These are phyloP conservation scores for Lentinus brumalis DNA, from an alignment of 768 basidiomycete genomes.

Conservation along the genomic window DNA sequence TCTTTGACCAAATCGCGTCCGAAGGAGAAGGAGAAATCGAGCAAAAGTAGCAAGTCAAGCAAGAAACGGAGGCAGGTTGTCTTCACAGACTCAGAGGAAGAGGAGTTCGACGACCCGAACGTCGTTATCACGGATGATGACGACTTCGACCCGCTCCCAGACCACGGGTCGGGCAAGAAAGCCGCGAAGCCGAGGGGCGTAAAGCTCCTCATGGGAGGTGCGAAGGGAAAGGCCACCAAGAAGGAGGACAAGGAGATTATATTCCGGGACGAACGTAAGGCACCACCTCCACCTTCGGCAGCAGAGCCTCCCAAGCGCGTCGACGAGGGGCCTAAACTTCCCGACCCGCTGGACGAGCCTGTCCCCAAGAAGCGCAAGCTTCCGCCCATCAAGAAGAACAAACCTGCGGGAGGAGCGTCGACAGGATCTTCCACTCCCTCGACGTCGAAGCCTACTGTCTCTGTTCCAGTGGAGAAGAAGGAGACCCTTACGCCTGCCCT, in stretches of 20 bases:
- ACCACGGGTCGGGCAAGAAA: conserved; percentile 23
- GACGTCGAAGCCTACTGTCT: conserved; percentile 28
- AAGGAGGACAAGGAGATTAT: conserved; percentile 37
- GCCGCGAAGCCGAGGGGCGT: conserved; percentile 28
- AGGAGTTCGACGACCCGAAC: conserved; percentile 31
- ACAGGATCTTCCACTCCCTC: conserved; percentile 28
- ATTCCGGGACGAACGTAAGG: conserved; percentile 46
- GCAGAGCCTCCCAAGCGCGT: conserved; percentile 13
- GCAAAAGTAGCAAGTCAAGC: conserved; percentile 7
- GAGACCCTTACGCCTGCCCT: conserved; percentile 25
- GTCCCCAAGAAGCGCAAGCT: conserved; percentile 63
- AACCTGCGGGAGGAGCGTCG: conserved; percentile 33
- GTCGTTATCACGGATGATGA: conserved; percentile 23
- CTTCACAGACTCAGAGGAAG: conserved; percentile 16
- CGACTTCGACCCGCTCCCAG: conserved; percentile 25
- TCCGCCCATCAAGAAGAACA: conserved; percentile 70
- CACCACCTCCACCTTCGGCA: conserved; percentile 13
- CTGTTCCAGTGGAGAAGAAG: conserved; percentile 21
- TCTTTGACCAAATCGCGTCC: conserved; percentile 7
- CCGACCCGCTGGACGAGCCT: conserved; percentile 27
- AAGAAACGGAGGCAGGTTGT: conserved; percentile 18
- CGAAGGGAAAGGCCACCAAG: conserved; percentile 32
- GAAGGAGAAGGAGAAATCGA: conserved; percentile 11
- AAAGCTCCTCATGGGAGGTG: not conserved
- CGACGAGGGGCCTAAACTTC: conserved; percentile 21